Conservation (phyloP, 129 eudicot genomes). For the Centaurea solstitialis region DNA sequence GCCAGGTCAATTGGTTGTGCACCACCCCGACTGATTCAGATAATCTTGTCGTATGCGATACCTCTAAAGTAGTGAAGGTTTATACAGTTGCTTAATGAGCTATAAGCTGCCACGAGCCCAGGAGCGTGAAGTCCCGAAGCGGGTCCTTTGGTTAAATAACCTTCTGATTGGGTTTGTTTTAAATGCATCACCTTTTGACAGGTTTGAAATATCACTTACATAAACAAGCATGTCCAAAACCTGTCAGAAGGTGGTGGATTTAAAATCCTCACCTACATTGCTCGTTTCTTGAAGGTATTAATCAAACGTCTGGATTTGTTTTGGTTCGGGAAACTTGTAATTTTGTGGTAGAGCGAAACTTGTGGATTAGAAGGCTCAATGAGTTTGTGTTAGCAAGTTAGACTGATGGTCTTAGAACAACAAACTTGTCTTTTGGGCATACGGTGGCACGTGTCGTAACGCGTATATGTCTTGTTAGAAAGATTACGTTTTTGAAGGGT, state of each 20-base stretch:
- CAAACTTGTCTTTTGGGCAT: neutral
- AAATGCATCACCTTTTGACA: neutral
- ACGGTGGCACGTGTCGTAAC: neutral
- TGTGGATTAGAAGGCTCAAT: neutral
- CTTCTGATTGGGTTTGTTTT: neutral
- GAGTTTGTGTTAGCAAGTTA: conserved; percentile 3
- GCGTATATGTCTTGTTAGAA: neutral
- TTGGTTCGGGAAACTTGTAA: neutral
- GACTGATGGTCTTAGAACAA: neutral
- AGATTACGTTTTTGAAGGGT: neutral
- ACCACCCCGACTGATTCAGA: conserved; percentile 86
- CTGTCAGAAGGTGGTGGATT: neutral
- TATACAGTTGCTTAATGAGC: conserved; percentile 58
- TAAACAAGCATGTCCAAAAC: neutral
- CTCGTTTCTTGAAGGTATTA: neutral
- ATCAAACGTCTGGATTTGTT: neutral
- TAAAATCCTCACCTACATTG: neutral
- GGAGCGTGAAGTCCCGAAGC: neutral
- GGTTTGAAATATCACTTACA: neutral
- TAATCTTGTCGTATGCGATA: conserved; percentile 87
- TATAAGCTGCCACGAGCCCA: neutral
- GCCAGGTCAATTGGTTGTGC: conserved; percentile 97
- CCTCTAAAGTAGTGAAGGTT: conserved; percentile 92
- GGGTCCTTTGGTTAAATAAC: neutral
- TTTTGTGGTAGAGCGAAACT: neutral